Base-by-base conservation (phyloP, 495 filamentous ascomycete genomes). In the Neurospora tetrasperma region DNA sequence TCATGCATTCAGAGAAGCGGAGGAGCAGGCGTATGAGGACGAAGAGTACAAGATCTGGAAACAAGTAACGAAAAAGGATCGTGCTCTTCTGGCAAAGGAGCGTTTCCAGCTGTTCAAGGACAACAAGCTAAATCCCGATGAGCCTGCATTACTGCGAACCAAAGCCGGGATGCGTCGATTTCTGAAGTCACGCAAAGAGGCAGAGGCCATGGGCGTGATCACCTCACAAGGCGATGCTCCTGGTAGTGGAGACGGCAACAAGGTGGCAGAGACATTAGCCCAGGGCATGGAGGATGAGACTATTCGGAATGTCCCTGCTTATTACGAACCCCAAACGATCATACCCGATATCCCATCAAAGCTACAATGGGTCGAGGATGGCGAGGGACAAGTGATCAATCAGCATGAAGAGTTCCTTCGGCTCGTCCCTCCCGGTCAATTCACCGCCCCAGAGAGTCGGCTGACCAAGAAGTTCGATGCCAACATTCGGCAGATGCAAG, bases 1-100 rank as follows among this genome's bases (percentile, higher is more conserved):
- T 40, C 84, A 86, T 69, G 86, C 85, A 7, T 80, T 87, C 69
- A 83, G 83, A 14, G 83, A 86, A 31, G 85, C 85, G 38, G 86
- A 85, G 7, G 85, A 88, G 43, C 84, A 88, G 74, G 82, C 79
- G 4, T 85, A 80, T 69, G 88, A 97, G 74, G 94, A 98, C 76
- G 89, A 93, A 2, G 94, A 97, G 76, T 97, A 94, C 83, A 96
- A 96, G 79, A 92, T 94, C 48, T 99, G 96, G 96, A 99, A 98
- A 84, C 94, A 97, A 80, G 93, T 97, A 44, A 99, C 96, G 3
- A 98, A 98, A 82, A 97, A 96, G 79, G 94, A 96, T 74, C 89
- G 96, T 66, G 96, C 96, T n/a, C 83, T 92, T 16, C 89, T 95
- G 46, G 94, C 96, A 11, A 89, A 87, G 73, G 87, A 90, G 73